These are phyloP conservation scores for Erucastrum elatum DNA, from an alignment of 345 rosid species.

Conservation along the genomic window DNA sequence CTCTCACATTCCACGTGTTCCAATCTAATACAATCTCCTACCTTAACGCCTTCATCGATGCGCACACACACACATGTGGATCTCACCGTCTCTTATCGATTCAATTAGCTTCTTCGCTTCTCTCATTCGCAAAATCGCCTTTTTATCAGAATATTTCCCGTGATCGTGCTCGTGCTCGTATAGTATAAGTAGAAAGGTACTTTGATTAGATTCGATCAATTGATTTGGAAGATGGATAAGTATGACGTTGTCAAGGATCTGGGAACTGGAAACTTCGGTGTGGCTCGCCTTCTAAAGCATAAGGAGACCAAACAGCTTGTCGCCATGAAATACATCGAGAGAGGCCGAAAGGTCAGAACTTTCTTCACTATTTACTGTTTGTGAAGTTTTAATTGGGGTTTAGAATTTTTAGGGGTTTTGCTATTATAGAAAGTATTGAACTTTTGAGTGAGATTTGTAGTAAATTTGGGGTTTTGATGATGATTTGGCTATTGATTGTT, in stretches of 20 bases:
- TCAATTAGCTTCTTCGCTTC: neutral
- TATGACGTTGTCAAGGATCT: constrained; percentile 79
- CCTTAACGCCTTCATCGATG: constrained; percentile 17
- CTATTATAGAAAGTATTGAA: neutral
- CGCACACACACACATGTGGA: constrained; percentile 24
- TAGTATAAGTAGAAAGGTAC: neutral
- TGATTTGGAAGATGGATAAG: constrained; percentile 52
- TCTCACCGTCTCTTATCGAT: constrained; percentile 19
- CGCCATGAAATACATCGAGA: constrained; percentile 90
- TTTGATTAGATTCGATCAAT: neutral
- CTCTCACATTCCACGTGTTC: constrained; percentile 31
- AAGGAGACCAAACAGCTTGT: constrained; percentile 82
- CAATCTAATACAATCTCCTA: constrained; percentile 14
- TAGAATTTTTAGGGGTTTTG: constrained; percentile 11
- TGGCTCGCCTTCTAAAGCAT: constrained; percentile 76
- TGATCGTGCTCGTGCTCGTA: constrained; percentile 8
- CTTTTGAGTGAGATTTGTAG: neutral
- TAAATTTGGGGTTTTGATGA: neutral
- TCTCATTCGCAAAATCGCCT: neutral
- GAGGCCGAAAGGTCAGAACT: constrained; percentile 71
- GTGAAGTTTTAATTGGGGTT: neutral
- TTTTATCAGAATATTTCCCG: neutral
- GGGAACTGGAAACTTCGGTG: constrained; percentile 90
- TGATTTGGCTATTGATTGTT: neutral
- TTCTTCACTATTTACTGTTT: neutral